These are phyloP conservation scores for Zygoascus bituminiphila DNA, from an alignment of 805 yeast genomes.

Conservation along the genomic window DNA sequence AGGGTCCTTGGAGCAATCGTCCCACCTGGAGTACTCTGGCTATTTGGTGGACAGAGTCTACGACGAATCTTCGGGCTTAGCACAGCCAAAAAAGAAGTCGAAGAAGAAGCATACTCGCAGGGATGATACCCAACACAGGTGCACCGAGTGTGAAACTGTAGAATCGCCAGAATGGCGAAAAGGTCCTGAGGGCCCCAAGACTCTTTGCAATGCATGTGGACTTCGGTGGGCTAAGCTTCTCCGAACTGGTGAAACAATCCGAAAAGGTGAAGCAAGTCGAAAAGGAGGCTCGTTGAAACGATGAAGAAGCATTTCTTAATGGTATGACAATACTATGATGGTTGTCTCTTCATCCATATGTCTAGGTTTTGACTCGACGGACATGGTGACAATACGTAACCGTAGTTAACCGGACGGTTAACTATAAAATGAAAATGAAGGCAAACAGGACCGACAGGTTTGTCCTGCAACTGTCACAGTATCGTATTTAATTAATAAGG, in stretches of 20 bases:
- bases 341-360: no score
- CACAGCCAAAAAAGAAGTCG: neutral
- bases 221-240: conserved; percentile 35
- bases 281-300: neutral
- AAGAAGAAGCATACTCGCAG: neutral
- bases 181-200: conserved; percentile 77
- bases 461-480: no score
- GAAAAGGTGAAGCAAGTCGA: neutral
- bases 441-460: no score
- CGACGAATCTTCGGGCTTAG: neutral
- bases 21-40: neutral
- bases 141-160: conserved; percentile 64
- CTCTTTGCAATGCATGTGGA: conserved; percentile 91
- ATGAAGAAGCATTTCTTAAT: neutral
- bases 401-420: no score
- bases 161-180: conserved; percentile 91
- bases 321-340: no score
- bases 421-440: no score
- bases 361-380: no score
- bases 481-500: no score
- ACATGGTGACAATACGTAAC: no score
- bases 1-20: neutral
- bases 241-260: neutral
- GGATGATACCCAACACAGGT: conserved; percentile 22
- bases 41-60: neutral